phyloP scores from a whole-genome alignment of 2,329 filamentous ascomycete species.

The Capronia americana region DNA sequence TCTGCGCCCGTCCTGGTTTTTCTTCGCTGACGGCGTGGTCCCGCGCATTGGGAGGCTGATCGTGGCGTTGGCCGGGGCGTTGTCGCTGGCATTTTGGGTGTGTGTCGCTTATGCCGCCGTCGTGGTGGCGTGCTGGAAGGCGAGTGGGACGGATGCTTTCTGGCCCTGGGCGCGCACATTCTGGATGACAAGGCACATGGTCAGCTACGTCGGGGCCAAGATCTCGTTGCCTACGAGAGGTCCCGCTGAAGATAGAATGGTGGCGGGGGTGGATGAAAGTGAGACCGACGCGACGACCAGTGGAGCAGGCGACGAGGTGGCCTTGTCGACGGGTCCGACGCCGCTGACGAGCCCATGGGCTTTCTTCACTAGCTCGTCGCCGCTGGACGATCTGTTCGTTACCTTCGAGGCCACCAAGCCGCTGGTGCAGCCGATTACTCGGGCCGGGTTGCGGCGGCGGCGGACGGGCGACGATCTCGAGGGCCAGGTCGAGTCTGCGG shows the following conservation, averaged over 20 bases:
- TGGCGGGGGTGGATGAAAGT: background rate
- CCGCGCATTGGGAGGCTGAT: background rate
- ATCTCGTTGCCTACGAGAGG: background rate
- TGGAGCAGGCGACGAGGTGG: background rate
- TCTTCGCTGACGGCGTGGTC: background rate
- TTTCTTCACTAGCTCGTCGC: constrained; percentile 25
- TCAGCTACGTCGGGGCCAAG: constrained; percentile 5
- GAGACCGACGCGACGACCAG: background rate
- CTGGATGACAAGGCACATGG: constrained; percentile 28
- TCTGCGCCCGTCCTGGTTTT: constrained; percentile 10
- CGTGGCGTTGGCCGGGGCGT: background rate
- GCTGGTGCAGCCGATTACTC: constrained; percentile 15
- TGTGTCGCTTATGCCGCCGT: background rate
- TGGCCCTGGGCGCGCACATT: constrained; percentile 51
- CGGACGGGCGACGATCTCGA: background rate
- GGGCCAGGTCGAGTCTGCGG: background rate
- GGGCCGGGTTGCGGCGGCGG: constrained; percentile 2
- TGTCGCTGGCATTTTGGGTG: constrained; percentile 3
- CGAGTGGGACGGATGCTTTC: constrained; percentile 24
- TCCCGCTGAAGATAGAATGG: background rate
- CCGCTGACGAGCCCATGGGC: constrained; percentile 20
- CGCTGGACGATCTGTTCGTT: constrained; percentile 28
- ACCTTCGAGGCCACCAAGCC: constrained; percentile 22
- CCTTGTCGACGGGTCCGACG: background rate
- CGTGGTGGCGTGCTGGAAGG: constrained; percentile 23